Base-by-base conservation (phyloP, 2,329 filamentous ascomycete species). In the Fusarium multiceps region DNA sequence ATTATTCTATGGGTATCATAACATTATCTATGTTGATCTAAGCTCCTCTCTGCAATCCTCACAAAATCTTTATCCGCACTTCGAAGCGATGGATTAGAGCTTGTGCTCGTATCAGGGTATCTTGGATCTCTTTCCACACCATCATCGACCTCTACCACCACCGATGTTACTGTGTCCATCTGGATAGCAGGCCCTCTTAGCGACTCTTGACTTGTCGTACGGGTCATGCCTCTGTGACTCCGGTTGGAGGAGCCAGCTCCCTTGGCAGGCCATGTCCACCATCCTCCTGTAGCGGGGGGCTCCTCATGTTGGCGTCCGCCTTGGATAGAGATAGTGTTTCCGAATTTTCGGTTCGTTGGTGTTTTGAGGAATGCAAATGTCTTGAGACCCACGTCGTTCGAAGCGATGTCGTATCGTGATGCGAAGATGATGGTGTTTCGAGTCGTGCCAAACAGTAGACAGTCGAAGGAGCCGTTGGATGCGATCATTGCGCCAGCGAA, bases 401-500 rank as follows among this genome's bases (percentile, higher is more conserved):
- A 76, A 41, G 82, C 80, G 11, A 83, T 72, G 1, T 78, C 72
- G 45, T 76, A 72, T n/a, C 70, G 72, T 18, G 76, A 75, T 0
- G 76, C 76, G 59, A 88, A 88, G 32, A 88, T 79, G 55, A 88
- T 87, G n/a, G 82, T 80, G 20, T 83, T 81, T 32, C 86, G 80
- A 0, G 85, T 88, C 3, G 81, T 83, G 6, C 84, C 82, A 68
- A 88, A 89, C 6, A 89, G 74, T 0, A 85, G 62, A 10, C 87
- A 85, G 65, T 89, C 87, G 10, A 88, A 78, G 78, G 82, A 86
- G 12, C 87, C 87, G 59, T 87, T 87, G 30, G 82, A 85, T 0
- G 85, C 83, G 32, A 90, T 87, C 78, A 90, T 84, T 3, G 83
- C 82, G 3, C 88, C 89, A 0, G 88, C 86, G 13, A 89, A 82